Percentiles rank a stretch among this genome's conserved stretches.
phyloP scores from a whole-genome alignment of 805 yeast species.

The Suhomyces faveliae region DNA sequence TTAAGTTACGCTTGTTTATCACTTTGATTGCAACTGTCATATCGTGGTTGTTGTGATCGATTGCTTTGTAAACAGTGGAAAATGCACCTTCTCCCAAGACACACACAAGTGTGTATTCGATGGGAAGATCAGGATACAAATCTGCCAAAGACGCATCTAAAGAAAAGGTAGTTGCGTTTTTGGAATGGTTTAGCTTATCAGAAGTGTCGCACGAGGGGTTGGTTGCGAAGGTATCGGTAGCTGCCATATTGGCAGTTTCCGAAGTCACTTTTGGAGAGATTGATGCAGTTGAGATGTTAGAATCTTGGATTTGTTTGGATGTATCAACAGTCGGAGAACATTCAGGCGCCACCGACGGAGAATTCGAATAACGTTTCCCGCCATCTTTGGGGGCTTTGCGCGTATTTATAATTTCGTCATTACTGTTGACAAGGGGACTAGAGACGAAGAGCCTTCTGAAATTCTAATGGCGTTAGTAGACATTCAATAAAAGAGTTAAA shows the following conservation, averaged over 20 bases:
- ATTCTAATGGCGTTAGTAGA: constrained; percentile 9
- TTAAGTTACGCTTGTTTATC: constrained; percentile 60
- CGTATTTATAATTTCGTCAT: neutral
- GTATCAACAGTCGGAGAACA: neutral
- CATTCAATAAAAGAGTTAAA: neutral
- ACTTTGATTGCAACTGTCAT: constrained; percentile 69
- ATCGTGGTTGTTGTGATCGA: constrained; percentile 41
- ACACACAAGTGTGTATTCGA: constrained; percentile 28
- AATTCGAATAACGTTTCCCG: neutral
- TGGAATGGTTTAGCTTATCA: neutral
- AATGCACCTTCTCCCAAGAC: constrained; percentile 85
- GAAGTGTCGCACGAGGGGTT: neutral
- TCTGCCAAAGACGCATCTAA: constrained; percentile 11
- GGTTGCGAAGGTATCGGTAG: neutral
- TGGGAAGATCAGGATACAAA: constrained; percentile 24
- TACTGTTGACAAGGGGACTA: constrained; percentile 1
- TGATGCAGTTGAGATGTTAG: neutral
- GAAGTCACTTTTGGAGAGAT: constrained; percentile 1
- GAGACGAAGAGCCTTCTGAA: constrained; percentile 13
- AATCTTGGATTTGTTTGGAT: neutral
- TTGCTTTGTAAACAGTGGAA: constrained; percentile 77
- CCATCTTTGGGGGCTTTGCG: neutral
- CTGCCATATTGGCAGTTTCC: neutral
- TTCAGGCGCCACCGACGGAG: neutral
- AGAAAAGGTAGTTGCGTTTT: constrained; percentile 7